Percentiles rank a stretch among this genome's conserved stretches.
phyloP scores from a whole-genome alignment of 495 filamentous ascomycete species.

The Hypoxylon cercidicola region DNA sequence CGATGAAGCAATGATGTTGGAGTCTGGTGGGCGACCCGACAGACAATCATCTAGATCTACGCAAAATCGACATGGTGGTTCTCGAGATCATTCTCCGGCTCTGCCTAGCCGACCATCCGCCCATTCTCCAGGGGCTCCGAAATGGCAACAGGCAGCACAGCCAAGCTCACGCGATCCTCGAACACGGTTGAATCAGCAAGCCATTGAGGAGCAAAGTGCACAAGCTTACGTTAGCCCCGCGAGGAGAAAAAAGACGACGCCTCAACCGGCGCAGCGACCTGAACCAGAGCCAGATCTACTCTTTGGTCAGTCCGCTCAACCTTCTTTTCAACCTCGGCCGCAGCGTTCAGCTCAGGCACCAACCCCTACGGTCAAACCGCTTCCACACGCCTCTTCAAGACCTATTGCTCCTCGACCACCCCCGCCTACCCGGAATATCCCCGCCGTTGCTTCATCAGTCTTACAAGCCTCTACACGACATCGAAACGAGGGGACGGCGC shows the following conservation, averaged over 20 bases:
- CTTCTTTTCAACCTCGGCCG: slow-evolving; percentile 30
- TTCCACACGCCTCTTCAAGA: slow-evolving; percentile 34
- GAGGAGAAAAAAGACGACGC: slow-evolving; percentile 73
- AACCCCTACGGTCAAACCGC: slow-evolving; percentile 12
- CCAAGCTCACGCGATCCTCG: slow-evolving; percentile 61
- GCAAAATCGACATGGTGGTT: slow-evolving; percentile 27
- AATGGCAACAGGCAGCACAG: slow-evolving; percentile 59
- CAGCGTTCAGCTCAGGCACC: slow-evolving; percentile 34
- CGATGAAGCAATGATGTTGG: slow-evolving; percentile 92
- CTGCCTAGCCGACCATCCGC: slow-evolving; percentile 44
- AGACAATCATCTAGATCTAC: slow-evolving; percentile 51
- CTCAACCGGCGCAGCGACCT: slow-evolving; percentile 52
- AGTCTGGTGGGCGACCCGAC: slow-evolving; percentile 66
- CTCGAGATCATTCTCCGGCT: slow-evolving; percentile 61
- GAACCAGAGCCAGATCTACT: slow-evolving; percentile 69
- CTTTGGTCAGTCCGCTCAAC: slow-evolving; percentile 52
- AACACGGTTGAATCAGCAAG: slow-evolving; percentile 72
- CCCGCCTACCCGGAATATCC: slow-evolving; percentile 62
- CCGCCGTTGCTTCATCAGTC: slow-evolving; percentile 71
- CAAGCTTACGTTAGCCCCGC: slow-evolving; percentile 93
- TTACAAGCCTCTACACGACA: slow-evolving; percentile 78
- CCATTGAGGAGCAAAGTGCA: slow-evolving; percentile 81
- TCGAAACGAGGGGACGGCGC: slow-evolving; percentile 79
- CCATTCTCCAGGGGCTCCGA: slow-evolving; percentile 43
- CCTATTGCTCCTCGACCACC: slow-evolving; percentile 44